These are phyloP conservation scores for Penicillium roqueforti DNA, from an alignment of 495 filamentous ascomycete genomes.

Conservation along the genomic window DNA sequence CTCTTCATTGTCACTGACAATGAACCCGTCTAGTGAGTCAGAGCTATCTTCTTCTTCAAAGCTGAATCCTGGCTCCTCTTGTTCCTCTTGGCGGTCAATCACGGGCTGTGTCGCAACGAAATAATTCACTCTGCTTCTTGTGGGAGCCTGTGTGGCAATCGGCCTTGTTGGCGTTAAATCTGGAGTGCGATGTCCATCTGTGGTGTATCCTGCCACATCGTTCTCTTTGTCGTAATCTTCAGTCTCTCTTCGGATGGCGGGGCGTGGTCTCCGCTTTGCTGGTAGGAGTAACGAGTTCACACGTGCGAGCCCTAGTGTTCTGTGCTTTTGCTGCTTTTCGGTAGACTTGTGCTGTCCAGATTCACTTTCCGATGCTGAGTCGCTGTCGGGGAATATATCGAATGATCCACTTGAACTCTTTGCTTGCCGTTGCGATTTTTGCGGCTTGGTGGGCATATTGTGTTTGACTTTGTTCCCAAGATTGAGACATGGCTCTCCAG, in stretches of 20 bases:
- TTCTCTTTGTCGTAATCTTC: conserved; percentile 46
- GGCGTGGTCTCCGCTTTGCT: conserved; percentile 20
- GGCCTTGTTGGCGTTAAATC: conserved; percentile 15
- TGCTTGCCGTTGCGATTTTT: conserved; percentile 11
- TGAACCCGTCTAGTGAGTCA: conserved; percentile 41
- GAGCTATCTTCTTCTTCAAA: conserved; percentile 26
- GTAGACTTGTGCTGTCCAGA: conserved; percentile 4
- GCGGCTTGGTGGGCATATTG: not conserved
- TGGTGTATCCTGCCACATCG: conserved; percentile 29
- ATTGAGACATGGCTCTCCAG: not conserved
- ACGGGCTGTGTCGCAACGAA: conserved; percentile 14
- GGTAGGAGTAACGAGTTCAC: conserved; percentile 38
- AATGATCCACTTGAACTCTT: conserved; percentile 22
- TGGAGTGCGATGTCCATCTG: conserved; percentile 8
- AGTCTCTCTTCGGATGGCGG: conserved; percentile 26
- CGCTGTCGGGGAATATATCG: conserved; percentile 35
- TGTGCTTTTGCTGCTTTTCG: conserved; percentile 21
- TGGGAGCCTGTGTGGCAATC: conserved; percentile 11
- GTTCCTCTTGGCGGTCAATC: conserved; percentile 7
- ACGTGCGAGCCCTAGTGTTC: conserved; percentile 29
- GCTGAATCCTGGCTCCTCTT: conserved; percentile 12
- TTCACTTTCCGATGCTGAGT: conserved; percentile 20
- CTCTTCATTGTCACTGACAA: conserved; percentile 47
- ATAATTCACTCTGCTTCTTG: conserved; percentile 11
- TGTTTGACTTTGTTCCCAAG: not conserved